Base-by-base conservation (phyloP, 148 eudicot species). In the Polygonum aviculare region DNA sequence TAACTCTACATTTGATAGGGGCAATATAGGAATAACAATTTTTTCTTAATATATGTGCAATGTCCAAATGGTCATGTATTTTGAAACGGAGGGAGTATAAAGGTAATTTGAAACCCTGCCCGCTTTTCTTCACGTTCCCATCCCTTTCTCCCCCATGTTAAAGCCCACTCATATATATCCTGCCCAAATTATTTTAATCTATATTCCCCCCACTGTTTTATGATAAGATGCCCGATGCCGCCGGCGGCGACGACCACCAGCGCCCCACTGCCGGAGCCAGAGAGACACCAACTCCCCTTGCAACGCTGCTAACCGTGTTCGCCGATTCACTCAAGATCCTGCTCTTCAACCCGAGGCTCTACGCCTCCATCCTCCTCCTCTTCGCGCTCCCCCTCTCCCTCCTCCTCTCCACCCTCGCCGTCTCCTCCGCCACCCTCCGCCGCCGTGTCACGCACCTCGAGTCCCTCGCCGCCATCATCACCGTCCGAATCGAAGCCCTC, bases 401-500 rank as follows among this genome's bases (percentile, higher is more conserved):
- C 75, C 75, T 72, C 36, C 52, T 72, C 35, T 11, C 54, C 33
- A 11, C 54, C 31, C 52, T 72, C 35, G 47, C 75, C 75, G 15
- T 21, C 75, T 19, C 75, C 50, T 72, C 75, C 7, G 52, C 75
- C 54, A 21, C 52, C 52, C 35, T 72, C 35, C 75, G 54, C 50
- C 54, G 52, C 38, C 75, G 54, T 6, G 45, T 72, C 54, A 11
- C 16, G 52, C 75, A 72, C 54, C 75, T 72, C 52, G 75, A 72
- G 10, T 72, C 75, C 75, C 50, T 72, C 35, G 39, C 75, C 15
- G 5, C 50, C 33, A 44, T 72, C 54, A 72, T 72, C 75, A 12
- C 50, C 52, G 54, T 48, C 75, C 75, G 75, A 3, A 72, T 72
- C 75, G 75, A 72, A 44, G 75, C 75, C 54, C 75, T 72, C 31